Base-by-base conservation (phyloP, 768 basidiomycete species). In the Tylopilus subfusipes region DNA sequence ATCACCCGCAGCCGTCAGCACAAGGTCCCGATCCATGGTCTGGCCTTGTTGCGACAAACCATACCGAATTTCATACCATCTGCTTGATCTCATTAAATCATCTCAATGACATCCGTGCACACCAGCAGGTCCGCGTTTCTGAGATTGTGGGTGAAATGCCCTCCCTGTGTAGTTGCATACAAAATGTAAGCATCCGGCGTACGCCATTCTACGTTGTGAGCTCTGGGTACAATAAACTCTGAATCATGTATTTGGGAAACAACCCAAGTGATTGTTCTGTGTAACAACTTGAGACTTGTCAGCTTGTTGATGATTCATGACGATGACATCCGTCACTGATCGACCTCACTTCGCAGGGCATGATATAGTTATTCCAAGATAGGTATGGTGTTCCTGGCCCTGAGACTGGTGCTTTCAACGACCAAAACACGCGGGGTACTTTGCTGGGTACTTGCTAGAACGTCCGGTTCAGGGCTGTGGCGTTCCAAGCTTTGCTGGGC, bases 21-120 rank as follows among this genome's bases (percentile, higher is more conserved):
- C 40, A 57, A 64, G 6, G 27, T 71, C 1, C 65, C 69, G 22
- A 64, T 71, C 25, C 69, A 71, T 18, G 69, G 71, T 38, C 44
- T 71, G 38, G 55, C 56, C 13, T 44, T 66, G 46, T 42, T 71
- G 48, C 64, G 60, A 13, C 61, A 63, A 50, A 40, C 57, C 50
- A 9, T 64, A 29, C 58, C 66, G 39, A 43, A 48, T 33, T 67
- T 66, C 46, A 54, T 45, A 40, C 62, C 55, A 44, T 67, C 59
- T 18, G 40, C 50, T 18, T 58, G 40, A 51, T 40, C 22, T 33
- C 33, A 14, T 47, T 38, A 7, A 39, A 16, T 50, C 13, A 42
- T 53, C 29, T 44, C 7, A 30, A 13, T 42, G 14, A 4, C 40
- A 36, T 49, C 16, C 31, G 27, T 21, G 18, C 19, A 27, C 27